Percentiles rank a stretch among this genome's conserved stretches.
Conservation (phyloP, 371 early-diverging fungal species). For the Mucor circinelloides region DNA sequence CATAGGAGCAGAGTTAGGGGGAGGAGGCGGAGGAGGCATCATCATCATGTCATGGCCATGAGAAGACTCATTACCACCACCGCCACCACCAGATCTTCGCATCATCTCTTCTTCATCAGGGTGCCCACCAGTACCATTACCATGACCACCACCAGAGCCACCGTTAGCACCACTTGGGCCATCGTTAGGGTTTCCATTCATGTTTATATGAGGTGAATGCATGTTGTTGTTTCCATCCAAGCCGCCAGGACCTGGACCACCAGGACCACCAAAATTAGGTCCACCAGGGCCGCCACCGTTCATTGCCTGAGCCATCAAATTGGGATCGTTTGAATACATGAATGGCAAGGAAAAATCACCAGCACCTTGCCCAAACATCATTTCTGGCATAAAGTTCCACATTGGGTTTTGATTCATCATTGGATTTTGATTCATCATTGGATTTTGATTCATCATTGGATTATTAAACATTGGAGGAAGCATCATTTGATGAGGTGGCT, state of each 20-base stretch:
- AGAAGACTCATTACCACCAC: not conserved
- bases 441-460: constrained; percentile 6
- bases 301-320: constrained; percentile 3
- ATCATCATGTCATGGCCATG: not conserved
- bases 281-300: not conserved
- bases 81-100: not conserved
- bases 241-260: not conserved
- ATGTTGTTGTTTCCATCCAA: not conserved
- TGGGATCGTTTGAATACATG: constrained; percentile 8
- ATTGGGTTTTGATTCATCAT: not conserved
- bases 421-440: not conserved
- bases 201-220: not conserved
- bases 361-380: not conserved
- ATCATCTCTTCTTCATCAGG: not conserved
- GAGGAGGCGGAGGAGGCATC: not conserved
- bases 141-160: not conserved
- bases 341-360: constrained; percentile 9
- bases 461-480: constrained; percentile 15
- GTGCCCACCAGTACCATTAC: not conserved
- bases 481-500: constrained; percentile 2
- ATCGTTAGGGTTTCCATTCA: not conserved
- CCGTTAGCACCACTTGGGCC: not conserved
- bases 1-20: not conserved
- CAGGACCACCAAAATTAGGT: not conserved
- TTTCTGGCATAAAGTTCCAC: constrained; percentile 19